Evolutionary conservation across 495 filamentous ascomycete species (phyloP).

Genomic region (Usnea hakonensis): DNA sequence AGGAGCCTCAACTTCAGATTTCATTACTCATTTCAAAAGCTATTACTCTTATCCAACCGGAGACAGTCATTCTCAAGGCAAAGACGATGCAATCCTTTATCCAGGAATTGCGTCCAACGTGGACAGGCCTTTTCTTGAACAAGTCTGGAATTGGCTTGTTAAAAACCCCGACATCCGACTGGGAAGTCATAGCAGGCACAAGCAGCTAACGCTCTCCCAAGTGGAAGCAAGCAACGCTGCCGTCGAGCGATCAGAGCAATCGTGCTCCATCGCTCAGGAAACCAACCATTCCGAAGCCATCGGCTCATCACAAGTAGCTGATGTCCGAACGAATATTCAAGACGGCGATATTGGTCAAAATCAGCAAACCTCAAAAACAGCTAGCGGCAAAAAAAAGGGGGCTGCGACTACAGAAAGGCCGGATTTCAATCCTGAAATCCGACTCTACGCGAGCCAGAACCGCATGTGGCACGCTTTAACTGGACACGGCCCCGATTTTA

Average conservation of each 20-base stretch:
- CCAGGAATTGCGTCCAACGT: slow-evolving; percentile 25
- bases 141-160: slow-evolving; percentile 51
- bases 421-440: slow-evolving; percentile 24
- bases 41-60: slow-evolving; percentile 32
- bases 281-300: neutral
- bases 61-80: neutral
- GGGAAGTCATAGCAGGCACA: slow-evolving; percentile 35
- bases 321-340: neutral
- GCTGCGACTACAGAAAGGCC: neutral
- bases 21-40: slow-evolving; percentile 32
- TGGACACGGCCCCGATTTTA: slow-evolving; percentile 69
- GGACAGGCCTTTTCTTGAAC: slow-evolving; percentile 44
- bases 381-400: neutral
- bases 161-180: slow-evolving; percentile 47
- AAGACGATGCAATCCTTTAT: neutral
- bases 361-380: neutral
- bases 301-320: neutral
- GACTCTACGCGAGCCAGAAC: slow-evolving; percentile 52
- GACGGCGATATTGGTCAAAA: neutral
- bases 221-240: slow-evolving; percentile 28
- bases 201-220: slow-evolving; percentile 40
- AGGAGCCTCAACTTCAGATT: slow-evolving; percentile 39
- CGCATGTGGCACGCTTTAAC: slow-evolving; percentile 72
- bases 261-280: neutral
- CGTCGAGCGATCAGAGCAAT: neutral